Base-by-base conservation (phyloP, 805 yeast genomes). In the Saturnispora saitoi region DNA sequence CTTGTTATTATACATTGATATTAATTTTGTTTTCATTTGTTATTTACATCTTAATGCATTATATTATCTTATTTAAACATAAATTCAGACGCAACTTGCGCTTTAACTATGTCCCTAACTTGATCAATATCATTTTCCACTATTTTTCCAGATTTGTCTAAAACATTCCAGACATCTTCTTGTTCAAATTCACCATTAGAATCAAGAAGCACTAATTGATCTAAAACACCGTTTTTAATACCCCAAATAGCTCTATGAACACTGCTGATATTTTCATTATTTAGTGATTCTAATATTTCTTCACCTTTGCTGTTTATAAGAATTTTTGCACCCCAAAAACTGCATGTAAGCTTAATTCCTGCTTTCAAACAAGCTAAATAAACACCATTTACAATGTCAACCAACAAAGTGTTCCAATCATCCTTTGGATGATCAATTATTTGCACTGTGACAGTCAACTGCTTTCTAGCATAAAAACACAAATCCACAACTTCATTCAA, bases 301-400 rank as follows among this genome's bases (percentile, higher is more conserved):
- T 37, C 30, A 7, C 42, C 45, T 3, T 40, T 34, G 10, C n/a
- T 22, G 14, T 30, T 31, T 11, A 47, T 24, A 17, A 17, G 12
- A 6, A 47, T 15, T 4, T 19, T 19, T 4, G 76, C 67, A 15
- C 89, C 77, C 0, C 78, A 73, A 56, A 82, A 81, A 0, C 89
- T 76, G n/a, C 75, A 66, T 43, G 71, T 69, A 47, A 91, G 64
- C 0, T 88, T 83, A 17, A 90, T 72, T 42, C 86, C 88, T 6
- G 95, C 84, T 63, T 89, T 91, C 1, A 89, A 63, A 40, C 91
- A 71, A 0, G 97, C 95, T 53, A 86, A 65, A 53, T 72, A 80
- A 1, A 81, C 68, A 2, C 88, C 81, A 62, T 93, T 91, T 36
- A 91, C 71, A 20, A 84, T 81, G 1, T 82, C 80, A 45, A 80